A percentile compares a stretch with the other conserved stretches of the same genome.
These are phyloP conservation scores for Candida sojae DNA, from an alignment of 1,139 yeast species.

Conservation along the genomic window DNA sequence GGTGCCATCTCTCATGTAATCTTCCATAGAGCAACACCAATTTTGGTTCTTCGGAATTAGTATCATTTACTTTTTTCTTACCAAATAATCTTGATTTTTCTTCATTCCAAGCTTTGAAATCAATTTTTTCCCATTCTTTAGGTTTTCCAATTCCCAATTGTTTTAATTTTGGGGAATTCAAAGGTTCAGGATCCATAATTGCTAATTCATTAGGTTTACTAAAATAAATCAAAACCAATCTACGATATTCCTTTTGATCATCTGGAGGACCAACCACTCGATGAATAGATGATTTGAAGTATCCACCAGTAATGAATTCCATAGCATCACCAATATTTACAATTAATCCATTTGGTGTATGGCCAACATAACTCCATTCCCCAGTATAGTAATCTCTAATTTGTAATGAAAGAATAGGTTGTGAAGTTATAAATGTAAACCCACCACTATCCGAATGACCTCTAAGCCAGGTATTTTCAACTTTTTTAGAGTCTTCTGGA, in stretches of 20 bases:
- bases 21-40: slow-evolving; percentile 39
- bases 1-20: slow-evolving; percentile 42
- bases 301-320: slow-evolving; percentile 51
- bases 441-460: slow-evolving; percentile 55
- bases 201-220: slow-evolving; percentile 23
- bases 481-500: slow-evolving; percentile 24
- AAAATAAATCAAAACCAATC: slow-evolving; percentile 48
- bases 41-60: slow-evolving; percentile 39
- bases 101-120: slow-evolving; percentile 37
- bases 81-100: slow-evolving; percentile 45
- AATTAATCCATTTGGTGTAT: slow-evolving; percentile 45
- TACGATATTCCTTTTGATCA: slow-evolving; percentile 37
- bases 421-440: slow-evolving; percentile 47
- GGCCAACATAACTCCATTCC: slow-evolving; percentile 50
- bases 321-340: slow-evolving; percentile 53
- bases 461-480: slow-evolving; percentile 45
- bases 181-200: slow-evolving; percentile 41
- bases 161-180: slow-evolving; percentile 37
- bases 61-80: slow-evolving; percentile 26
- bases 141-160: slow-evolving; percentile 33
- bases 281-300: slow-evolving; percentile 49
- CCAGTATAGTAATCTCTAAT: slow-evolving; percentile 48
- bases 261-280: slow-evolving; percentile 48
- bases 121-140: slow-evolving; percentile 37
- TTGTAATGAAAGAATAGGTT: slow-evolving; percentile 49